A percentile compares a stretch with the other conserved stretches of the same genome.
Evolutionary conservation across 2,329 filamentous ascomycete species (phyloP).

Genomic region (Trichoderma semiorbis): DNA sequence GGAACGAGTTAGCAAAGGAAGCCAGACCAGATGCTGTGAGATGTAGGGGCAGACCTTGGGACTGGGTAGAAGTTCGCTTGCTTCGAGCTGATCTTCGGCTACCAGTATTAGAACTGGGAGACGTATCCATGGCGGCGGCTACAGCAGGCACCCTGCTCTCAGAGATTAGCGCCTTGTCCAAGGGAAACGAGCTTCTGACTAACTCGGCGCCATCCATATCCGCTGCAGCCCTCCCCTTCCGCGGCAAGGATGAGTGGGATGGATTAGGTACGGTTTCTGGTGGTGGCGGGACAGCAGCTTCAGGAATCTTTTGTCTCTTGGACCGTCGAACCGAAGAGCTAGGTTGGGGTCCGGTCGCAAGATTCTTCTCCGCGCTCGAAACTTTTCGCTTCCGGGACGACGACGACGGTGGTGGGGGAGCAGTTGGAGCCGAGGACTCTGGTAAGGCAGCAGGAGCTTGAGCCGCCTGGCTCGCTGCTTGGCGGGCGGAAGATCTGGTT

Average conservation of each 20-base stretch:
- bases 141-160: conserved; percentile 3
- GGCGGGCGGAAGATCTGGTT: conserved; percentile 90
- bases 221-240: conserved; percentile 65
- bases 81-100: conserved; percentile 70
- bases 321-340: conserved; percentile 53
- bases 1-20: background rate
- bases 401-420: conserved; percentile 31
- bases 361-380: conserved; percentile 50
- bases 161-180: background rate
- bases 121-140: background rate
- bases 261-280: conserved; percentile 30
- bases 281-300: conserved; percentile 39
- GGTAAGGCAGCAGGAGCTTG: conserved; percentile 41
- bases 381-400: conserved; percentile 74
- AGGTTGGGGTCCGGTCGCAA: conserved; percentile 30
- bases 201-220: conserved; percentile 73
- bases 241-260: conserved; percentile 46
- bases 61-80: conserved; percentile 58
- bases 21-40: background rate
- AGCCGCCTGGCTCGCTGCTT: conserved; percentile 66
- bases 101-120: conserved; percentile 40
- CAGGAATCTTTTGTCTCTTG: conserved; percentile 68
- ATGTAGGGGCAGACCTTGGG: conserved; percentile 33
- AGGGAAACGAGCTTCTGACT: conserved; percentile 20
- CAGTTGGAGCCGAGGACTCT: conserved; percentile 40